Conservation (phyloP, 2,329 filamentous ascomycete species). For the Phialocephala sp. region DNA sequence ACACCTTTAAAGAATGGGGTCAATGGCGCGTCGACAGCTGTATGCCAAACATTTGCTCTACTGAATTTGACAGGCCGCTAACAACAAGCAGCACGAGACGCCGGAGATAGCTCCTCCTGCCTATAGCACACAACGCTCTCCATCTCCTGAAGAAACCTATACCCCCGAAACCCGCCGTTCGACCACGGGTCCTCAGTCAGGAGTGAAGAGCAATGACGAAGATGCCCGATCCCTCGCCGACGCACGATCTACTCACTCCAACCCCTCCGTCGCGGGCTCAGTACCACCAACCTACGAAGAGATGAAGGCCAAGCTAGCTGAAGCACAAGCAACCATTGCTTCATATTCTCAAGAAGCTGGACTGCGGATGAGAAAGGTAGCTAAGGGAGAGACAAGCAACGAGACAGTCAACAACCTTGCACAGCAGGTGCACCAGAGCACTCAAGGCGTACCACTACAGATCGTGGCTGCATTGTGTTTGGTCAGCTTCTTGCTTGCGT, state of each 20-base stretch:
- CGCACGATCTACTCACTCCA: conserved; percentile 38
- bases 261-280: conserved; percentile 48
- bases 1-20: conserved; percentile 41
- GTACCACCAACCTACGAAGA: conserved; percentile 55
- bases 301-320: conserved; percentile 72
- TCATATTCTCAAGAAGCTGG: conserved; percentile 73
- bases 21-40: conserved; percentile 25
- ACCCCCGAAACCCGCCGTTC: conserved; percentile 41
- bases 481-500: conserved; percentile 90
- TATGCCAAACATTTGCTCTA: conserved; percentile 28
- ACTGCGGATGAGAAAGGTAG: conserved; percentile 79
- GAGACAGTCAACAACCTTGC: conserved; percentile 55
- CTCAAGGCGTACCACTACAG: conserved; percentile 82
- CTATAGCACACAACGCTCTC: conserved; percentile 54
- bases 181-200: conserved; percentile 34
- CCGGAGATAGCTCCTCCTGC: conserved; percentile 48
- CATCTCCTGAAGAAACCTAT: conserved; percentile 50
- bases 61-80: conserved; percentile 13
- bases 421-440: conserved; percentile 51
- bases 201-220: conserved; percentile 39
- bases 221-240: conserved; percentile 49
- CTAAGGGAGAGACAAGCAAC: conserved; percentile 56
- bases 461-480: conserved; percentile 84
- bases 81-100: conserved; percentile 31
- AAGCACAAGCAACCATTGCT: conserved; percentile 76